Base-by-base conservation (phyloP, 306 rosid species). In the Adenanthera pavonina region DNA sequence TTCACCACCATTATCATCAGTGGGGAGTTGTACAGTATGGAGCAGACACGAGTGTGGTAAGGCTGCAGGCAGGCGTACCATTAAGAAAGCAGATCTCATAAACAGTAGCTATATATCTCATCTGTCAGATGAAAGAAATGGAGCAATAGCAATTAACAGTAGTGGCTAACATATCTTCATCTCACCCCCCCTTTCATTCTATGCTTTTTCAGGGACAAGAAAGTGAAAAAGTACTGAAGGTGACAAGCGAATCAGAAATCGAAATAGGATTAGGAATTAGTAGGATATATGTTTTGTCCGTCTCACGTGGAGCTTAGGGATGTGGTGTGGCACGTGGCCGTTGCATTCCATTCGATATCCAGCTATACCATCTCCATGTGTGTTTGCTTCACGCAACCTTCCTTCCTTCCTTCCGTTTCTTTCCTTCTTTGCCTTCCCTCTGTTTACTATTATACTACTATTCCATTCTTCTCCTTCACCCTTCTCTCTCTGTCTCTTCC, bases 321-420 rank as follows among this genome's bases (percentile, higher is more conserved):
- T 7, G n/a, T 61, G 78, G 79, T 72, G 8, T 82, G 77, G 78
- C 86, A 90, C 88, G 88, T 85, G 92, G 85, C 82, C 51, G 60
- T 85, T 84, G 6, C 6, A 3, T 40, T 5, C 43, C 6, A 3
- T 40, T 25, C 30, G 30, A 25, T 25, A 25, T 25, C 30, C 30
- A 25, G 30, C 30, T 25, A 25, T 25, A 25, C 30, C 30, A 25
- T 25, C 30, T 25, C 30, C 30, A 25, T 25, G 30, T 82, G 59
- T 87, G 83, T 84, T 92, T 94, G 97, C 98, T 94, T 94, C 94
- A 94, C 97, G 98, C 97, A 92, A 92, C 76, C 91, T 79, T 86
- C 82, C 60, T 41, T 86, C 82, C 60, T 41, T 69, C 65, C 30
- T 64, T 25, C 30, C 30, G 30, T 25, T 25, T 75, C 60, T 14